Evolutionary conservation across 2,329 filamentous ascomycete species (phyloP), one percentile per base, ranked within the genome.

Genomic region (Talaromyces atroroseus): DNA sequence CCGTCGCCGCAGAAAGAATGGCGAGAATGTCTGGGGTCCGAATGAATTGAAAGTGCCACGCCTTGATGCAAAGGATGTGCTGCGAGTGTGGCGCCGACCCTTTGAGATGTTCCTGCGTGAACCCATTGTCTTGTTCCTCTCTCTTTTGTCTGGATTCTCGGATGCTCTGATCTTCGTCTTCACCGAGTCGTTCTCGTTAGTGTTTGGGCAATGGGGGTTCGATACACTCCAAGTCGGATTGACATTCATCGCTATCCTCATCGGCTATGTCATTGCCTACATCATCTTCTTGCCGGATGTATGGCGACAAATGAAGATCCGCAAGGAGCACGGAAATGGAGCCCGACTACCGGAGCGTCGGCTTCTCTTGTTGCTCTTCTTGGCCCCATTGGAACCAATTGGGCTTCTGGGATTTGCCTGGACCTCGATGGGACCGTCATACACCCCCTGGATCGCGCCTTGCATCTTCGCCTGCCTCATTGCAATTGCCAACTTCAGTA

Each of bases 401-500:
- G 87, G 88, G 1, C 75, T 90, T 1, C 81, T 89, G 42, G 82
- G 86, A 1, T 89, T 90, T 63, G 86, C 84, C 0, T 87, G 84
- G 80, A 86, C 84, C 0, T 82, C 81, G 0, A 78, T 83, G 23
- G 85, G 85, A 0, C 85, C 85, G 71, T 80, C 24, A 68, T 86
- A 3, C 83, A 74, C 80, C 2, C 82, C 83, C 61, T 90, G 87
- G 87, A 82, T 88, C 20, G 84, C 79, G 0, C 83, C 84, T 2
- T 81, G 86, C 75, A 72, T 89, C 49, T 88, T 86, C 60, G 78
- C 80, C 1, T 78, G 78, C 16, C 74, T 88, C 47, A 84, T 90
- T 52, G 88, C 86, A 21, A 85, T 90, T 52, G 87, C 87, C 56
- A 90, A 90, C 65, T 88, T 87, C 58, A 76, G 81, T 34, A 88